A percentile compares a stretch with the other conserved stretches of the same genome.
Evolutionary conservation across 2,329 filamentous ascomycete species (phyloP).

Genomic region (Colletotrichum costaricense): DNA sequence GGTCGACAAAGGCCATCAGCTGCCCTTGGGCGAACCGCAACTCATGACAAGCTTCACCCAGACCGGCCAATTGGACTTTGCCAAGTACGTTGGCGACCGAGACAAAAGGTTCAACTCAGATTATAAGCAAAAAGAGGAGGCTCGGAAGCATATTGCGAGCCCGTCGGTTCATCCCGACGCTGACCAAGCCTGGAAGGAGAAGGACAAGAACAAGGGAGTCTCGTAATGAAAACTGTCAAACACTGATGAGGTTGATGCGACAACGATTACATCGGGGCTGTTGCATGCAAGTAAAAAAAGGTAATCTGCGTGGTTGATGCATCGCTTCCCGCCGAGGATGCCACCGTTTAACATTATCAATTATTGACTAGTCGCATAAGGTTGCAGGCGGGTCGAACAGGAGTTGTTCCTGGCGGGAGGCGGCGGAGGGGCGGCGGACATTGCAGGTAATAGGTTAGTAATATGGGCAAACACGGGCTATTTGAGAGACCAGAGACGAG

Average conservation of each 20-base stretch:
- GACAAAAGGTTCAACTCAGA: conserved; percentile 59
- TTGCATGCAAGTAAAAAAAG: not conserved
- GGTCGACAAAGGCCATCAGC: conserved; percentile 75
- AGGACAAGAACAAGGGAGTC: not conserved
- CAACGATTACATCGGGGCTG: not conserved
- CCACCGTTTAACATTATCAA: not conserved
- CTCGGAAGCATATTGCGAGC: conserved; percentile 53
- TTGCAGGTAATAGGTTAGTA: not conserved
- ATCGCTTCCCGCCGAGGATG: conserved; percentile 5
- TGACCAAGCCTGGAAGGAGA: conserved; percentile 35
- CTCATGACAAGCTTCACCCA: conserved; percentile 66
- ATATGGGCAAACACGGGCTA: not conserved
- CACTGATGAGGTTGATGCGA: conserved; percentile 12
- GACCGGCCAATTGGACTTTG: conserved; percentile 61
- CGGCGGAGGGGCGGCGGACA: not conserved
- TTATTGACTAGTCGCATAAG: conserved; percentile 20
- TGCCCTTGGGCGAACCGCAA: conserved; percentile 64
- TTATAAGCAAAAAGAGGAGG: conserved; percentile 56
- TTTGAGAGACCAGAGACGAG: not conserved
- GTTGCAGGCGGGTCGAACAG: conserved; percentile 26
- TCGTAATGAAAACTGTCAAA: conserved; percentile 10
- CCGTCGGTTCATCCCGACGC: conserved; percentile 53
- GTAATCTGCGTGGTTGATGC: conserved; percentile 5
- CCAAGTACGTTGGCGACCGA: conserved; percentile 54
- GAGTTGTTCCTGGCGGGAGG: conserved; percentile 1